Conservation (phyloP, 192 early-diverging fungal species). For the Linnemannia hyalina region DNA sequence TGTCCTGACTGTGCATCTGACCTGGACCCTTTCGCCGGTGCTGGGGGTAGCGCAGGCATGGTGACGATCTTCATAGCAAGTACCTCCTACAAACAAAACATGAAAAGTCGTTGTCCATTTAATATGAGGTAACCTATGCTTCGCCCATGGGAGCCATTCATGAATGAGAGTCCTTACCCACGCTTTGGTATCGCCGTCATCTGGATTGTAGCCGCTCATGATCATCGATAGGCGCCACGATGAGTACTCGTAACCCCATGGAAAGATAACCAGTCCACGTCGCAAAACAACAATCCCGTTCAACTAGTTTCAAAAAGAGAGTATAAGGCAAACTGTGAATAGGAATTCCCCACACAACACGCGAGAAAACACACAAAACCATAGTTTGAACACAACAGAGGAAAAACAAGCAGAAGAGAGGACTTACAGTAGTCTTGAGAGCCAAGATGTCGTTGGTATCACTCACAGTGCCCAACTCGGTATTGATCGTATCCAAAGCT, state of each 20-base stretch:
- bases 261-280: background rate
- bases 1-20: background rate
- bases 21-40: background rate
- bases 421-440: conserved; percentile 36
- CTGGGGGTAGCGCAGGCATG: background rate
- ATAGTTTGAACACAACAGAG: background rate
- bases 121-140: background rate
- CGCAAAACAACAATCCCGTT: conserved; percentile 32
- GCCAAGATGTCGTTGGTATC: conserved; percentile 31
- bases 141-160: background rate
- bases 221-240: conserved; percentile 37
- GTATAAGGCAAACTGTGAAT: background rate
- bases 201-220: conserved; percentile 25
- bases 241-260: background rate
- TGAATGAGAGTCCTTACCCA: background rate
- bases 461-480: conserved; percentile 32
- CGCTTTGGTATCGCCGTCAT: background rate
- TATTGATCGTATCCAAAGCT: conserved; percentile 15
- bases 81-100: conserved; percentile 4
- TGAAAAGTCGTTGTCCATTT: background rate
- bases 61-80: conserved; percentile 26
- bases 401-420: background rate
- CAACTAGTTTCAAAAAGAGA: conserved; percentile 14
- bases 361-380: background rate
- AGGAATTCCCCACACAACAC: background rate